These are phyloP conservation scores for Buddleja alternifolia DNA, from an alignment of 257 asterid genomes.

Conservation along the genomic window DNA sequence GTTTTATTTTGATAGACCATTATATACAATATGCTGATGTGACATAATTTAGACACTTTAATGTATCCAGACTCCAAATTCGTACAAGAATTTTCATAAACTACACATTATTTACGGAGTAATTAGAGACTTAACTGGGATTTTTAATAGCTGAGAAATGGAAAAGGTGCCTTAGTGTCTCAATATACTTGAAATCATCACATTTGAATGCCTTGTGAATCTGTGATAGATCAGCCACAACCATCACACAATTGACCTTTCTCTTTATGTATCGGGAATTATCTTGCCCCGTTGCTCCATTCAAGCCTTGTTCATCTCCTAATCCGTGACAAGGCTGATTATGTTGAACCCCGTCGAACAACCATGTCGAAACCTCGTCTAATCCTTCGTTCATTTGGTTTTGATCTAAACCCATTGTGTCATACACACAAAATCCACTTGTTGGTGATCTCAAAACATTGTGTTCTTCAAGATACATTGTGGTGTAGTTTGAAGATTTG, in stretches of 20 bases:
- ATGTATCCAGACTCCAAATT: too few species aligned
- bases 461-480: slow-evolving; percentile 71
- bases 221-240: slow-evolving; percentile 62
- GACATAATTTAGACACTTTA: too few species aligned
- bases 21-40: too few species aligned
- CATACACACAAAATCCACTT: slow-evolving; percentile 69
- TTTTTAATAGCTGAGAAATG: slow-evolving; percentile 42
- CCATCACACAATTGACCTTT: slow-evolving; percentile 58
- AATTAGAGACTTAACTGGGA: slow-evolving; percentile 44
- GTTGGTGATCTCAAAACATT: slow-evolving; percentile 64
- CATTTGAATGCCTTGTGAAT: slow-evolving; percentile 44
- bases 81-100: neutral
- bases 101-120: neutral
- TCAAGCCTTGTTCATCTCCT: slow-evolving; percentile 34
- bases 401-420: slow-evolving; percentile 61
- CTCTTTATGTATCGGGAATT: slow-evolving; percentile 49
- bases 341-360: slow-evolving; percentile 57
- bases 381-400: slow-evolving; percentile 44
- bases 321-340: slow-evolving; percentile 58
- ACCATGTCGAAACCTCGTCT: slow-evolving; percentile 62
- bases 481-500: slow-evolving; percentile 53
- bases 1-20: too few species aligned
- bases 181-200: slow-evolving; percentile 52
- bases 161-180: slow-evolving; percentile 52
- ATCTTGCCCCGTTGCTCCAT: slow-evolving; percentile 19